Evolutionary conservation across 495 filamentous ascomycete species (phyloP), one percentile per base, ranked within the genome.

Genomic region (Xylaria longipes): DNA sequence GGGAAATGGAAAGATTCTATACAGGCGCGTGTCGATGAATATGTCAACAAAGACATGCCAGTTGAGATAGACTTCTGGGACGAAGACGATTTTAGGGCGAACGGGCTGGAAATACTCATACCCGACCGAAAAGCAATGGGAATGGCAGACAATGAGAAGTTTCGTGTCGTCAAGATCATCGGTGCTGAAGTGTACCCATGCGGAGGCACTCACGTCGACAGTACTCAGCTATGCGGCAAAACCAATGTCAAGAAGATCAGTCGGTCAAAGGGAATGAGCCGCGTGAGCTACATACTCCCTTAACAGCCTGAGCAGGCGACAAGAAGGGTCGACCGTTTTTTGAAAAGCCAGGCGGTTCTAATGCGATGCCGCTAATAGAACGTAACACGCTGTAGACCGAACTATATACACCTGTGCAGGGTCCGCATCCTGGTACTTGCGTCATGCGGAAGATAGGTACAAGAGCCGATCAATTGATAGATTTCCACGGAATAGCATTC

Each of bases 151-250:
- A 76, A 82, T 5, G 85, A 87, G 76, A 86, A 85, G 75, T 86
- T 83, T 68, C 77, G 83, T 27, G 82, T 84, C 2, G 89, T 91
- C 29, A 84, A 85, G 68, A 89, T 90, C 69, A 84, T 85, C 14
- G 89, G 88, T 0, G 82, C 83, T 31, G 89, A 88, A 76, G 83
- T 81, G 43, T 90, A 90, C 79, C 89, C 89, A 1, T 92, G 90
- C 72, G 90, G 90, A 5, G 89, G 90, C 0, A 92, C 90, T 48
- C 90, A 92, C 80, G 87, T 92, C 20, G 78, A 83, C 33, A 85
- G 77, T 25, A 88, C 86, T 52, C 79, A 84, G 71, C 61, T 80
- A 54, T 86, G 85, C 70, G 89, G 88, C 17, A 81, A 81, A 77
- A 85, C 85, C 39, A 83, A 78, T 37, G 89, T 91, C 45, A 88